phyloP scores from a whole-genome alignment of 164 flowering plant species.

The Magnolia sinica region DNA sequence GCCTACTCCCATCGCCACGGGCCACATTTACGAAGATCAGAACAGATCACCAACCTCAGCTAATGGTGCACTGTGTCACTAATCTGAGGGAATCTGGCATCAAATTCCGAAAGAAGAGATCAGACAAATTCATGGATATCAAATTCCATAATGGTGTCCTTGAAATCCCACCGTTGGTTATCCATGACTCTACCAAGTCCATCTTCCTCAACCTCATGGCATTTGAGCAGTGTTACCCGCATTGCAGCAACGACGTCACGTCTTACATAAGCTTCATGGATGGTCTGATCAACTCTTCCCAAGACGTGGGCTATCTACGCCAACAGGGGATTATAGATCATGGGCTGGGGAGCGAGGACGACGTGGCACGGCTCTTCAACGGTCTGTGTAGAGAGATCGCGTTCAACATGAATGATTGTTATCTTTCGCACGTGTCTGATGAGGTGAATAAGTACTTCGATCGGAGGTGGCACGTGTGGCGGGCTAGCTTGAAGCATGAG shows the following conservation, averaged over 20 bases:
- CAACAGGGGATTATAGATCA: conserved; percentile 19
- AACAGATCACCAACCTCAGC: neutral
- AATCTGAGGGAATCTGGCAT: neutral
- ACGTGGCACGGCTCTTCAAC: conserved; percentile 23
- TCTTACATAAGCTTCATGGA: conserved; percentile 24
- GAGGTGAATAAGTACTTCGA: conserved; percentile 6
- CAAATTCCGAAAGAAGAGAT: neutral
- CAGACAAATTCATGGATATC: conserved; percentile 14
- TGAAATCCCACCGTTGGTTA: conserved; percentile 21
- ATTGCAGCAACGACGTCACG: conserved; percentile 15
- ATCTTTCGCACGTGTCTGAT: conserved; percentile 7
- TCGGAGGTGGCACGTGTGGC: conserved; percentile 14
- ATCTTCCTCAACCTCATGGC: conserved; percentile 29
- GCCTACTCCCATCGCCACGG: too few species aligned
- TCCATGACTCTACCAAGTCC: conserved; percentile 21
- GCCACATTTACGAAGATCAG: conserved; percentile 4
- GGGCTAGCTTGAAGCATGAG: conserved; percentile 17
- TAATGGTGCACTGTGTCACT: neutral
- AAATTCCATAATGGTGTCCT: conserved; percentile 14
- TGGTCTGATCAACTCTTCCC: conserved; percentile 17
- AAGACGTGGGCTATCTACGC: conserved; percentile 16
- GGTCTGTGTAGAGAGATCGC: conserved; percentile 17
- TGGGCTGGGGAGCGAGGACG: conserved; percentile 24
- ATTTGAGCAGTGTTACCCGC: conserved; percentile 24
- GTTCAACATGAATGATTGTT: too few species aligned